Evolutionary conservation across 2,329 filamentous ascomycete species (phyloP).

Genomic region (Parastagonospora avenae): DNA sequence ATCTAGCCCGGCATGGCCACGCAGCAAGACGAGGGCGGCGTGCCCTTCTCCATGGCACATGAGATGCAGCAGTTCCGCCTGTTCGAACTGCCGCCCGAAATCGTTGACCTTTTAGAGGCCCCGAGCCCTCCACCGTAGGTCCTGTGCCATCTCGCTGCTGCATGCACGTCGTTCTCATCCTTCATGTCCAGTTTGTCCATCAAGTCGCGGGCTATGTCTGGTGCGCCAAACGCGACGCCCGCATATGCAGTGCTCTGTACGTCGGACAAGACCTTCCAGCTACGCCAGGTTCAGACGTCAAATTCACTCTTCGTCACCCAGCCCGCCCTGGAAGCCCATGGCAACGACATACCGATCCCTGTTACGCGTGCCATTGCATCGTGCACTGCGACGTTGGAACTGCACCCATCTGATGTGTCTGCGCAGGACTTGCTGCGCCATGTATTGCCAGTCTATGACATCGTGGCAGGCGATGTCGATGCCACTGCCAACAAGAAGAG

Average conservation of each 20-base stretch:
- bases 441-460: constrained; percentile 47
- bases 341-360: constrained; percentile 38
- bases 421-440: constrained; percentile 45
- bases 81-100: constrained; percentile 64
- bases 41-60: constrained; percentile 51
- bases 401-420: constrained; percentile 42
- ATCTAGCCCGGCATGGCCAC: constrained; percentile 44
- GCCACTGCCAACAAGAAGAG: constrained; percentile 34
- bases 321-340: constrained; percentile 47
- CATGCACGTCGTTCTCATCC: constrained; percentile 28
- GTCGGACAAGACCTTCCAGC: constrained; percentile 59
- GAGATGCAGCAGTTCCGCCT: constrained; percentile 61
- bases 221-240: constrained; percentile 35
- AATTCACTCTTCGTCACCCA: constrained; percentile 64
- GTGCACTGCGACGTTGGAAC: constrained; percentile 52
- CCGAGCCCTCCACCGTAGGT: constrained; percentile 52
- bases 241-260: constrained; percentile 65
- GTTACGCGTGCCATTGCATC: constrained; percentile 51
- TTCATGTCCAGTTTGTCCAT: constrained; percentile 40
- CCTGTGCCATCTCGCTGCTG: constrained; percentile 17
- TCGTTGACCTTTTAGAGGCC: constrained; percentile 59
- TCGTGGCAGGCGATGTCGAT: constrained; percentile 33
- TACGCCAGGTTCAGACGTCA: constrained; percentile 69
- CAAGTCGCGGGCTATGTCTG: constrained; percentile 37
- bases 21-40: constrained; percentile 46